Base-by-base conservation (phyloP, 345 rosid species). In the Geranium rotundifolium region DNA sequence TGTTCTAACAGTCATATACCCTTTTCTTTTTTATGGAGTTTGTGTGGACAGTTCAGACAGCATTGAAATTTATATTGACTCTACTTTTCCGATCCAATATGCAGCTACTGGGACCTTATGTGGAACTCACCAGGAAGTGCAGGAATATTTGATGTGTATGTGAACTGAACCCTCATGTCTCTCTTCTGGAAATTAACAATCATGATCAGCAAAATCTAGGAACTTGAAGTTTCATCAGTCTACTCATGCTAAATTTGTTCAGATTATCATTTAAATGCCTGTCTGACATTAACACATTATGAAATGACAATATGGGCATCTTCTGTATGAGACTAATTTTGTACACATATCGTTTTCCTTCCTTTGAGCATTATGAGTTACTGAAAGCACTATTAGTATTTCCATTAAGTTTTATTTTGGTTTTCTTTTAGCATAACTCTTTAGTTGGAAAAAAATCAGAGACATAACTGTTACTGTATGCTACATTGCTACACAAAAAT, bases 111-210 rank as follows among this genome's bases (percentile, higher is more conserved):
- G 90, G 95, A 87, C 71, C 77, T 87, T 73, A 73, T 73, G 61
- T 87, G 91, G 95, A 87, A 66, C 72, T 79, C 85, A 64, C 82
- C 79, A 59, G 96, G 91, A 73, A 85, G 84, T 71, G 75, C 79
- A 59, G 92, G 93, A 69, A 87, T 81, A 64, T 89, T 91, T 58
- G 96, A 91, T 68, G 95, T 89, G 98, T 91, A 91, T 72, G 91
- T 59, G 31, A 17, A 15, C 19, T 59, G 31, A 17, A 15, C 19
- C 58, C 52, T 46, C 50, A 34, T 20, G 31, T 23, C 63, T n/a
- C 61, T 34, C 65, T 29, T 29, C 41, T 34, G 41, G 41, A 34
- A 34, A 34, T 34, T 34, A 1, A 34, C 10, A 34, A 46, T 46
- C 52, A 46, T 46, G 52, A 14, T 46, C 41, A 7, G 52, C 1